These are phyloP conservation scores for Cubamyces sp. DNA, from an alignment of 768 basidiomycete species.

Conservation along the genomic window DNA sequence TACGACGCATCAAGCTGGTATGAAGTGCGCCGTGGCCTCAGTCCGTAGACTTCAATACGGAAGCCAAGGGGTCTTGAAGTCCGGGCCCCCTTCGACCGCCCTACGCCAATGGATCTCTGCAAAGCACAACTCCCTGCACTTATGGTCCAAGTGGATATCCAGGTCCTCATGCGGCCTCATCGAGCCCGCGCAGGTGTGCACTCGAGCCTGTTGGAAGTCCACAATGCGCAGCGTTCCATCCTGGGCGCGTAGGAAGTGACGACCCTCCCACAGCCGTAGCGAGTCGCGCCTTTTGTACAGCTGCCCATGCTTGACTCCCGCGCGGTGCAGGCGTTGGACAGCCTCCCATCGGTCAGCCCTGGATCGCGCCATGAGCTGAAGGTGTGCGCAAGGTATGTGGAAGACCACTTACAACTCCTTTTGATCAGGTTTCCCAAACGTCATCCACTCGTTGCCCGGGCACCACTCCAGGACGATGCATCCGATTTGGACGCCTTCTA, in stretches of 20 bases:
- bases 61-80: not conserved
- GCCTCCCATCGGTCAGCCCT: constrained; percentile 39
- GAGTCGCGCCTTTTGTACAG: constrained; percentile 24
- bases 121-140: constrained; percentile 11
- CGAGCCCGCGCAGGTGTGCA: constrained; percentile 34
- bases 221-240: constrained; percentile 39
- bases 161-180: not conserved
- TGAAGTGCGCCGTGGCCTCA: not conserved
- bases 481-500: constrained; percentile 33
- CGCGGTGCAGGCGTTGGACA: constrained; percentile 41
- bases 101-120: constrained; percentile 1
- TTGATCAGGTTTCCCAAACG: not conserved
- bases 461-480: constrained; percentile 47
- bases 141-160: not conserved
- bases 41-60: not conserved
- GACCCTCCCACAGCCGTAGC: constrained; percentile 23
- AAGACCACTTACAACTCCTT: constrained; percentile 10
- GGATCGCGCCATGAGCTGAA: not conserved
- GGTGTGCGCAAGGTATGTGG: not conserved
- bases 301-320: constrained; percentile 42
- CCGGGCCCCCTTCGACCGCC: not conserved
- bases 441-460: constrained; percentile 21
- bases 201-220: constrained; percentile 40
- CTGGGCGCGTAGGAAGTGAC: constrained; percentile 38
- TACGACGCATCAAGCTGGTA: too few species aligned